Conservation (phyloP, 2,329 filamentous ascomycete species). For the Dichotomopilus funicola region DNA sequence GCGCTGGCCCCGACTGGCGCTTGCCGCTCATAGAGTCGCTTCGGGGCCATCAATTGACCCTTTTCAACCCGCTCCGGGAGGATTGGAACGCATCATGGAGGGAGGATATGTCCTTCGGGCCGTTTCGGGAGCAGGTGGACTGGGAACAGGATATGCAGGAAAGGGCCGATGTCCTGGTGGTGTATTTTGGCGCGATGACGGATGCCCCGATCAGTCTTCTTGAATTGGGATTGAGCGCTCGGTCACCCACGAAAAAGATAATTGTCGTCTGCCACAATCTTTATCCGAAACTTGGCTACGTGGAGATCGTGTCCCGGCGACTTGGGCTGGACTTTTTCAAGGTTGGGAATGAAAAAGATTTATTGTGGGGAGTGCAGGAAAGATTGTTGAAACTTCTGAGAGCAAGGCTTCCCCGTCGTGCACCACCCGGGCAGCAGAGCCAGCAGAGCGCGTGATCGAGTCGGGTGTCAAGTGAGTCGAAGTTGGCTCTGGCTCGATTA, state of each 20-base stretch:
- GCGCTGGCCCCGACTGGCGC: constrained; percentile 44
- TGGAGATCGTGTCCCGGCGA: constrained; percentile 48
- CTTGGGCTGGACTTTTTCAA: constrained; percentile 40
- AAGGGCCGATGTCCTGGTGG: constrained; percentile 44
- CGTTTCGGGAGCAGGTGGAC: constrained; percentile 47
- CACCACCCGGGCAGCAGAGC: background rate
- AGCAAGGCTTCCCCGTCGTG: background rate
- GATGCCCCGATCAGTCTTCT: constrained; percentile 52
- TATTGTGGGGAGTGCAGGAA: background rate
- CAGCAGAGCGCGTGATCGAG: background rate
- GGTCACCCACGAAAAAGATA: constrained; percentile 36
- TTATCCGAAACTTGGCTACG: constrained; percentile 55
- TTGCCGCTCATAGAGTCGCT: constrained; percentile 36
- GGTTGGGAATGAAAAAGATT: constrained; percentile 1
- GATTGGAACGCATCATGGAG: constrained; percentile 51
- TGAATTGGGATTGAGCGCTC: constrained; percentile 51
- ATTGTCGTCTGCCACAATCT: constrained; percentile 46
- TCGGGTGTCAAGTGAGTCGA: background rate
- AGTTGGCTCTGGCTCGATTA: too few relatives aligned
- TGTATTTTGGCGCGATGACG: constrained; percentile 50
- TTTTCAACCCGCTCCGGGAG: constrained; percentile 50
- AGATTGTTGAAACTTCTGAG: constrained; percentile 1
- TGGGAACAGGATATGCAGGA: constrained; percentile 58
- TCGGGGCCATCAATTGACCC: constrained; percentile 40
- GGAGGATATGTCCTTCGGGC: constrained; percentile 41